phyloP scores from a whole-genome alignment of 2,329 filamentous ascomycete genomes.

The Penicillium occitanis region DNA sequence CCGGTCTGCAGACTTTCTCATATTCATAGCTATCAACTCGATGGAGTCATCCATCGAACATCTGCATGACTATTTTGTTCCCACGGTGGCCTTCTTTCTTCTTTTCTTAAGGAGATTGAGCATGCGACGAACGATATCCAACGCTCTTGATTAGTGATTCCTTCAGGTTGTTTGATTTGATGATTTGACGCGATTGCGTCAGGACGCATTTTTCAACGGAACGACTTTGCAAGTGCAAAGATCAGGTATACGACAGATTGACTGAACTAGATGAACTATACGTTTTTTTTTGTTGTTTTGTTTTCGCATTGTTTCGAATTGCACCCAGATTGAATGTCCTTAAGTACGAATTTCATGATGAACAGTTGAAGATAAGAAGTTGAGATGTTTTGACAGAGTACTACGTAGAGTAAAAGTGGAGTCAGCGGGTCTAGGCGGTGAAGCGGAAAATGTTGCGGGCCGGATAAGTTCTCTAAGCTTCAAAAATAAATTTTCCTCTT shows the following conservation, averaged over 20 bases:
- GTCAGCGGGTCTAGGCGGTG: constrained; percentile 10
- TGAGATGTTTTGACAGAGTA: neutral
- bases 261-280: neutral
- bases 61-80: neutral
- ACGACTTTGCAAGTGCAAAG: neutral
- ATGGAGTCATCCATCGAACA: neutral
- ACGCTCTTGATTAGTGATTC: neutral
- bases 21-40: neutral
- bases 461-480: constrained; percentile 21
- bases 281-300: neutral
- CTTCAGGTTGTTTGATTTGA: constrained; percentile 8
- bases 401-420: neutral
- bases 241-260: constrained; percentile 3
- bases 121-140: neutral
- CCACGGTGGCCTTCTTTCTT: neutral
- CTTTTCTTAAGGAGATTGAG: neutral
- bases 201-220: neutral
- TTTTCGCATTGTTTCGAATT: neutral
- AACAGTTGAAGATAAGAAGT: neutral
- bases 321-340: neutral
- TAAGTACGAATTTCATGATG: neutral
- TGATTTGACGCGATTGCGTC: neutral
- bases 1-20: neutral
- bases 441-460: constrained; percentile 21
- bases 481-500: constrained; percentile 19